Evolutionary conservation across 768 basidiomycete species (phyloP).

Genomic region (Astraeus odoratus): DNA sequence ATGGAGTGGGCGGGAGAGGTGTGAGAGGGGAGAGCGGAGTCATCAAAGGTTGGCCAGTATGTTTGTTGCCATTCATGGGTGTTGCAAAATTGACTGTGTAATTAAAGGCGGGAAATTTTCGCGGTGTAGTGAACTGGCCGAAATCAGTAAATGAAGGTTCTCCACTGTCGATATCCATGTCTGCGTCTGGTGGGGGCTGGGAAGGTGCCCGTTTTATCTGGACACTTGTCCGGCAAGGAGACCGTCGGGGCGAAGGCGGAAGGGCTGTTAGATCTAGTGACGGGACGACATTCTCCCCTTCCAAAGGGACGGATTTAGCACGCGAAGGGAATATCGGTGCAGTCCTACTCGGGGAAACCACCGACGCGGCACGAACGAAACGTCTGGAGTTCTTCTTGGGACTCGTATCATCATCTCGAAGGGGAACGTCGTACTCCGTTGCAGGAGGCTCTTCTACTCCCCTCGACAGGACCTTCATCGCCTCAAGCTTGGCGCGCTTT

Average conservation of each 20-base stretch:
- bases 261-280: constrained; percentile 18
- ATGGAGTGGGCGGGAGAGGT: constrained; percentile 45
- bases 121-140: constrained; percentile 16
- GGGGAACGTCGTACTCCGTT: constrained; percentile 14
- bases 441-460: constrained; percentile 4
- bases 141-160: constrained; percentile 8
- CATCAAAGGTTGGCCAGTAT: background rate
- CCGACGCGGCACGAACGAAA: constrained; percentile 17
- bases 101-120: constrained; percentile 8
- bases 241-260: constrained; percentile 22
- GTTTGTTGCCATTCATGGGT: constrained; percentile 10
- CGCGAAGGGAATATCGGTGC: constrained; percentile 14
- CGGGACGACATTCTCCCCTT: constrained; percentile 6
- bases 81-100: constrained; percentile 26
- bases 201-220: constrained; percentile 23
- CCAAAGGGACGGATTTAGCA: constrained; percentile 25
- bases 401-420: constrained; percentile 13
- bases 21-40: constrained; percentile 41
- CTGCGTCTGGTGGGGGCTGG: constrained; percentile 12
- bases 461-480: constrained; percentile 9
- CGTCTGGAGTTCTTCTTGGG: constrained; percentile 1
- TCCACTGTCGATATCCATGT: constrained; percentile 21
- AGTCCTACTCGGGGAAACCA: constrained; percentile 11
- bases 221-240: constrained; percentile 13
- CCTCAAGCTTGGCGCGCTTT: constrained; percentile 23